Conservation (phyloP, 1,284 basidiomycete species). For the Ceratobasidium sp. region DNA sequence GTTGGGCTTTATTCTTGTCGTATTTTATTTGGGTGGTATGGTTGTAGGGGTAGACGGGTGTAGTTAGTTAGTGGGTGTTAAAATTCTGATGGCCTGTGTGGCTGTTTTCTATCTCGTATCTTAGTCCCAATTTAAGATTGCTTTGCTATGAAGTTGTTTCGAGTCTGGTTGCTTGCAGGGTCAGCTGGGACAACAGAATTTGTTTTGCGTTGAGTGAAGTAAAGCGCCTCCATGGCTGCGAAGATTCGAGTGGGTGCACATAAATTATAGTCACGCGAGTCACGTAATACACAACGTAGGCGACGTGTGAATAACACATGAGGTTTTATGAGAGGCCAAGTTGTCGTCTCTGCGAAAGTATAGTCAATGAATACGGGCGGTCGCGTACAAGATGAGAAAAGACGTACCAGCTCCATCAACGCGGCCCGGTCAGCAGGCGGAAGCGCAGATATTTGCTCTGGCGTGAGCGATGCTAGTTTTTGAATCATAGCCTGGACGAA, state of each 20-base stretch:
- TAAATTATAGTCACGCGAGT: neutral
- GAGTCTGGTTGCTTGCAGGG: too few relatives aligned
- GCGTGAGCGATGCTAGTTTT: conserved; percentile 64
- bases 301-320: too few relatives aligned
- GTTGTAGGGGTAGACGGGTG: neutral
- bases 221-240: too few relatives aligned
- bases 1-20: conserved; percentile 7
- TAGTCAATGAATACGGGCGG: neutral
- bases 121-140: neutral
- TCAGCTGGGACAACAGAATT: too few relatives aligned
- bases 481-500: conserved; percentile 54
- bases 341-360: conserved; percentile 12
- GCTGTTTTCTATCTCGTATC: conserved; percentile 21
- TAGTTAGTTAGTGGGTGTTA: conserved; percentile 15
- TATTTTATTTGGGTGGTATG: conserved; percentile 24
- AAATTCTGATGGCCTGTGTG: conserved; percentile 29
- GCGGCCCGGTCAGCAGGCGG: conserved; percentile 63
- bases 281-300: neutral
- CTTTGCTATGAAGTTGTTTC: too few relatives aligned
- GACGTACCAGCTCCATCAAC: conserved; percentile 60
- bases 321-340: conserved; percentile 15
- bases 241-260: too few relatives aligned
- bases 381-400: neutral
- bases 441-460: conserved; percentile 63
- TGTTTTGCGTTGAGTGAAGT: too few relatives aligned